Base-by-base conservation (phyloP, 495 filamentous ascomycete species). In the Neurospora discreta region DNA sequence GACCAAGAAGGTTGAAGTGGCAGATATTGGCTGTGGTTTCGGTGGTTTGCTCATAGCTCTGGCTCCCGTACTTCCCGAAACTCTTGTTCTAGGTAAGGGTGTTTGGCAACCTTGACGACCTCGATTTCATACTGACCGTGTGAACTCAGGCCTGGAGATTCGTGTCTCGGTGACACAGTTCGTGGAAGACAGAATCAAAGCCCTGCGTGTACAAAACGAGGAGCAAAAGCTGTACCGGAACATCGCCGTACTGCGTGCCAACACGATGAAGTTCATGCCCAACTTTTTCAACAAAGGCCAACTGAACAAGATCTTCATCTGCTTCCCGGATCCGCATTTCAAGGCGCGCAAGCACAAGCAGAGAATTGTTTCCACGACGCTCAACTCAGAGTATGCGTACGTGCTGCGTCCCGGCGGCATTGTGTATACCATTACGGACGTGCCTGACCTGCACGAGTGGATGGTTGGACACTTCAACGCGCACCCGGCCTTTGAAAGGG, bases 311-410 rank as follows among this genome's bases (percentile, higher is more conserved):
- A 91, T 97, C 79, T 99, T 98, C 80, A 91, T 99, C 78, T 98
- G 95, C 84, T 99, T 99, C 82, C 95, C 95, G 0, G 95, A 99
- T 78, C 95, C 95, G 73, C 95, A 99, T 80, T 99, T 99, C 85
- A 99, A 99, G 83, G 88, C 91, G 33, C 89, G 95, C 69, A 99
- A 99, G 82, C 96, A 97, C 82, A 99, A 98, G 81, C 93, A 93
- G 71, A 84, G 95, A 7, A 99, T 99, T 77, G 90, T 99, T 30
- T 93, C 91, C n/a, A 85, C 91, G 68, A 92, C 91, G 6, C 83
- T 99, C 71, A 92, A 91, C 76, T 91, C 92, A 0, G 95, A 99
- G 81, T 99, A 99, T 80, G 95, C 95, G 1, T 99, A 92, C 78
- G 91, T 91, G 10, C 75, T 99, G 73, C 84, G 85, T 68, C 93